phyloP scores from a whole-genome alignment of 257 asterid genomes.

The Catharanthus roseus region DNA sequence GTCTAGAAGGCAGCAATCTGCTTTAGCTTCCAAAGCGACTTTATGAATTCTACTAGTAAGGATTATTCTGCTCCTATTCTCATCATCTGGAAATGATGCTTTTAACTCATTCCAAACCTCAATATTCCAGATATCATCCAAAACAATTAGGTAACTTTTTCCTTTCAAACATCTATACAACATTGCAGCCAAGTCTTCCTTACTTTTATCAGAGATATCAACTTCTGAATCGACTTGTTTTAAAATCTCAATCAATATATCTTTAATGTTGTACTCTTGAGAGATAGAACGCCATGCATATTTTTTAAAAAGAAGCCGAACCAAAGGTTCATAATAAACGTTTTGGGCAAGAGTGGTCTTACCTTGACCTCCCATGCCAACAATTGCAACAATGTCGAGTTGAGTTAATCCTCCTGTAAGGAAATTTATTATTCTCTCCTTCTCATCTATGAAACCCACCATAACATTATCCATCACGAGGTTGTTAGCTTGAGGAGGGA shows the following conservation, averaged over 20 bases:
- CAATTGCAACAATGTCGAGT: slow-evolving; percentile 12
- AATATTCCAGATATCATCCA: slow-evolving; percentile 17
- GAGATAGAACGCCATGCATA: slow-evolving; percentile 9
- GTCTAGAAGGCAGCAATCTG: not conserved
- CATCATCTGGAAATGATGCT: slow-evolving; percentile 7
- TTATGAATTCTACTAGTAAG: slow-evolving; percentile 6
- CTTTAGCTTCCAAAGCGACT: slow-evolving; percentile 2
- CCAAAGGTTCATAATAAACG: not conserved
- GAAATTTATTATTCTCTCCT: not conserved
- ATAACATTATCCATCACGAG: not conserved
- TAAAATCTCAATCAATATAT: slow-evolving; percentile 8
- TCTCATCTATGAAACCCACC: slow-evolving; percentile 15
- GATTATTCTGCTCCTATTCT: slow-evolving; percentile 11
- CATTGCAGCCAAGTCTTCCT: not conserved
- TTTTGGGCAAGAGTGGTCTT: slow-evolving; percentile 13
- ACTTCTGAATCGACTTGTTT: not conserved
- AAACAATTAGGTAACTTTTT: slow-evolving; percentile 8
- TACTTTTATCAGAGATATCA: not conserved
- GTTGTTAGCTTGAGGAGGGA: not conserved
- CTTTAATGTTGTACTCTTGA: not conserved
- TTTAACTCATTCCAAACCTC: slow-evolving; percentile 13
- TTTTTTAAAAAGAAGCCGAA: not conserved
- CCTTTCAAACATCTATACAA: not conserved
- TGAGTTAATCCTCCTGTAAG: not conserved
- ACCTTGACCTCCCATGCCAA: slow-evolving; percentile 14